Percentiles rank a stretch among this genome's conserved stretches.
Evolutionary conservation across 2,329 filamentous ascomycete species (phyloP).

Genomic region (Aspergillus aculeatinus): DNA sequence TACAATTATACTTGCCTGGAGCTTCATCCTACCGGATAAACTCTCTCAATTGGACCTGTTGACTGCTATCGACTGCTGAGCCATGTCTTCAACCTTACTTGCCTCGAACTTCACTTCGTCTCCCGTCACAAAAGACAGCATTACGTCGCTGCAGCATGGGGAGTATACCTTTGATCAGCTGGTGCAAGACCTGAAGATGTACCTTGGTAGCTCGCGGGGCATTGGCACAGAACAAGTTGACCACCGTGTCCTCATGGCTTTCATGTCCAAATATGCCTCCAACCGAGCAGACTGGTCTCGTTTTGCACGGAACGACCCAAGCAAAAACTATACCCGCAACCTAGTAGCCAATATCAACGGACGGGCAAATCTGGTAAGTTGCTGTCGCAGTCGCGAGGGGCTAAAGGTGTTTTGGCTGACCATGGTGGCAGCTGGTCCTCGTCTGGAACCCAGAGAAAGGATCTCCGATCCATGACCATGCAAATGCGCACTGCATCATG

Average conservation of each 20-base stretch:
- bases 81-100: conserved; percentile 5
- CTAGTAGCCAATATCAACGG: conserved; percentile 34
- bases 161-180: conserved; percentile 17
- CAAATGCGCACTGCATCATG: conserved; percentile 40
- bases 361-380: conserved; percentile 33
- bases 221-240: conserved; percentile 29
- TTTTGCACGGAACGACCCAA: conserved; percentile 31
- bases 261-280: conserved; percentile 29
- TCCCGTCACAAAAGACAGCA: neutral
- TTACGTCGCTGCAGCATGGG: neutral
- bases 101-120: neutral
- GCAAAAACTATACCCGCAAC: conserved; percentile 36
- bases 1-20: neutral
- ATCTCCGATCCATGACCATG: conserved; percentile 37
- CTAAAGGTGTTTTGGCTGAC: conserved; percentile 4
- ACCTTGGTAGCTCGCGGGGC: conserved; percentile 27
- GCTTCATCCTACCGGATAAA: neutral
- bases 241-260: conserved; percentile 25
- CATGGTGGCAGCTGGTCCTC: conserved; percentile 25
- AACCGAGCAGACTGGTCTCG: conserved; percentile 30
- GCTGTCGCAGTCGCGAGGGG: accelerated
- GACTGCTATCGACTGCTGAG: neutral
- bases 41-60: neutral
- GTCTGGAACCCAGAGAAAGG: conserved; percentile 40
- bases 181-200: conserved; percentile 28